Evolutionary conservation across 306 rosid species (phyloP), one percentile per base, ranked within the genome.

Genomic region (Urtica urens): DNA sequence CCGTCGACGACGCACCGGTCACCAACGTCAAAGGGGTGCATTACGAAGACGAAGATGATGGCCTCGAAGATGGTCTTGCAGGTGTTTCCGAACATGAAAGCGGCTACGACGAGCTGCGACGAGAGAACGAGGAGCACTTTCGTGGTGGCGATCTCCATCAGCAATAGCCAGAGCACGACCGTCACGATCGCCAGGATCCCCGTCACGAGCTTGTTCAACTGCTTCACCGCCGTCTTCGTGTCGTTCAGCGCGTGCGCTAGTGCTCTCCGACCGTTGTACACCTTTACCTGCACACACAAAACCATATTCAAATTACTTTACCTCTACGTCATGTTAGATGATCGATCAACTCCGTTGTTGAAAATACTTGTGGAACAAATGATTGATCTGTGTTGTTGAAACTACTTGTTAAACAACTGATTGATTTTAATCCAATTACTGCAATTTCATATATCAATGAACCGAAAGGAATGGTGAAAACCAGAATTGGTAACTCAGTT

Each of bases 21-120:
- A 1, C 95, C 95, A 5, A 90, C 99, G 48, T 85, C 99, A 54
- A 85, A 90, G 6, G 99, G 99, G 60, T 90, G 99, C 99, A 90
- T 79, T 2, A 90, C 85, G 59, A 90, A 90, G 49, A 90, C 99
- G 4, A 85, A 90, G 24, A 90, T 65, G 60, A 90, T 69, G 51
- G 93, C 86, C 70, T 90, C 99, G 49, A 90, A 85, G 57, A 79
- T 65, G 46, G 71, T 79, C 62, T 85, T 85, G 87, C 94, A 82
- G n/a, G 95, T 79, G 79, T 81, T 84, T 42, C 94, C 95, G 47
- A 90, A 81, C 73, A 90, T 77, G 69, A 85, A 90, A 34, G 57
- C 80, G 2, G 75, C 95, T 12, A 82, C 76, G 10, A 80, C 72
- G 30, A 85, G 74, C 67, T 85, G 95, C 0, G 99, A 81, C 8